Evolutionary conservation across 202 grass and related monocot genomes (phyloP), one percentile per base, ranked within the genome.

Genomic region (Brachypodium distachyon): DNA sequence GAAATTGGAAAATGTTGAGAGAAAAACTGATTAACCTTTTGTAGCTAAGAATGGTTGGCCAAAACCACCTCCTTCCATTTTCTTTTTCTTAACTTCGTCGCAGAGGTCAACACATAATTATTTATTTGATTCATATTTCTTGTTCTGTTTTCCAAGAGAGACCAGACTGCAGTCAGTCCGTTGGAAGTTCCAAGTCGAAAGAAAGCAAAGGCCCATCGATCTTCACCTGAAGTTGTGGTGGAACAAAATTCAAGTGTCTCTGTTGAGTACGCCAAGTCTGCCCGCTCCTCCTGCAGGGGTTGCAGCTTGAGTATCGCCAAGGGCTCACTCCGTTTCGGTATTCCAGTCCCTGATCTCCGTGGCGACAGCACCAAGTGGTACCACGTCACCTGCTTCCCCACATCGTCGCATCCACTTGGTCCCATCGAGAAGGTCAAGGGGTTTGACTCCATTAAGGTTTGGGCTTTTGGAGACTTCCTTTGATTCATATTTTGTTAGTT

Each of bases 251-350:
- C n/a, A n/a, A n/a, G n/a, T n/a, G n/a, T n/a, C n/a, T 76, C 84
- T 25, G 80, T 82, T 33, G 84, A 98, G 60, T 92, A 94, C 66
- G 87, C 91, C 54, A 98, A 90, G 72, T 98, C 89, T 18, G 82
- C 80, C 7, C 87, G 91, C 55, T 90, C 89, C 38, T 37, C 73
- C 52, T 98, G 91, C 91, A 98, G 94, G 72, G 79, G 76, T 0
- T 92, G 91, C 78, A 55, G 77, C 72, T 82, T 26, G 44, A 31
- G 63, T 40, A 94, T 97, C 58, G 61, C 53, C 33, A 76, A 71
- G 51, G 89, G 91, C 4, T 71, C 82, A 13, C 79, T 94, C 46
- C 86, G 95, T 68, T 37, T 94, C 42, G 84, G 88, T 18, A 67
- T 82, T 52, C 74, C 87, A 4, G 21, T n/a, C 12, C 90, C 17